phyloP scores from a whole-genome alignment of 2,329 filamentous ascomycete species.

The Xylaria sp. region DNA sequence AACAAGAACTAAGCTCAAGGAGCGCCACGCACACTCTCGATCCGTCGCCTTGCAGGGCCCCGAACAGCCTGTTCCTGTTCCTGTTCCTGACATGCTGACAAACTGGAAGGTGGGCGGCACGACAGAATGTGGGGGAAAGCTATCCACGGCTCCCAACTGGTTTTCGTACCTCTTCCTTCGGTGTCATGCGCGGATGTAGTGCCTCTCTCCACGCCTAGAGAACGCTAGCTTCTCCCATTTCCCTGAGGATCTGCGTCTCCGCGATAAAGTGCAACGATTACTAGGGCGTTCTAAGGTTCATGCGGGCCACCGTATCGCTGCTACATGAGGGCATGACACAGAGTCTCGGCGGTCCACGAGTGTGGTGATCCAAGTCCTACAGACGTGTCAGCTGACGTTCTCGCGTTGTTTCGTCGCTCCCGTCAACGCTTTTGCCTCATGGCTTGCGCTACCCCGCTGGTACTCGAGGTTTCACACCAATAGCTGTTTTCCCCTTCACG shows the following conservation, averaged over 20 bases:
- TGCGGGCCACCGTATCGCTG: constrained; percentile 8
- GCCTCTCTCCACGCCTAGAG: neutral
- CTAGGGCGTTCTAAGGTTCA: constrained; percentile 3
- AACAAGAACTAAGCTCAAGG: constrained; percentile 3
- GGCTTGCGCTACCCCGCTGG: neutral
- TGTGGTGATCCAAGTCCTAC: neutral
- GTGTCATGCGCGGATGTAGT: constrained; percentile 12
- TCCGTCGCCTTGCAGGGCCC: constrained; percentile 11
- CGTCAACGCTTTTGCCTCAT: neutral
- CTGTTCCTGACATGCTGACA: constrained; percentile 25
- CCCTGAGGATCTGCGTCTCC: constrained; percentile 14
- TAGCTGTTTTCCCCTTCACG: neutral
- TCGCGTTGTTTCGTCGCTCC: constrained; percentile 1
- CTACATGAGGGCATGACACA: constrained; percentile 4
- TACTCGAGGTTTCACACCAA: constrained; percentile 8
- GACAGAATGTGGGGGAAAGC: constrained; percentile 19
- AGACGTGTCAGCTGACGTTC: constrained; percentile 6
- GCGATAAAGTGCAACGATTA: constrained; percentile 15
- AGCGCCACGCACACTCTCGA: constrained; percentile 4
- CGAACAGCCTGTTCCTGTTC: constrained; percentile 10
- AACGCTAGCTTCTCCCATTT: neutral
- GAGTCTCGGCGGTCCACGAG: neutral
- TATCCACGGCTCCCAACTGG: constrained; percentile 4
- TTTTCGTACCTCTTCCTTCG: constrained; percentile 8
- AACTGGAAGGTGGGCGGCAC: constrained; percentile 16